These are phyloP conservation scores for Vigna nakashimae DNA, from an alignment of 306 rosid species.

Conservation along the genomic window DNA sequence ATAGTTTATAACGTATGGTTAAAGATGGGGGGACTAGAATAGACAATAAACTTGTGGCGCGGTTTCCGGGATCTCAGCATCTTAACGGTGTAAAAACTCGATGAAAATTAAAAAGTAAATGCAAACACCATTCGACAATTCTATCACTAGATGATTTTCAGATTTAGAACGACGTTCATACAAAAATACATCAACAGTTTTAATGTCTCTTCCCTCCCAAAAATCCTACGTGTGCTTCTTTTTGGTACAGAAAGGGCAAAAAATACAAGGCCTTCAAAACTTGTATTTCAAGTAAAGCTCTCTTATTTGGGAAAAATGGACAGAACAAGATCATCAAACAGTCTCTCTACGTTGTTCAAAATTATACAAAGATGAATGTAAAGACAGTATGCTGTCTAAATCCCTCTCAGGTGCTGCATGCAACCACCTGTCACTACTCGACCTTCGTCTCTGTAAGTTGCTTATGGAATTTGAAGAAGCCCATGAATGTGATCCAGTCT, in stretches of 20 bases:
- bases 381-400: slow-evolving; percentile 67
- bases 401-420: slow-evolving; percentile 63
- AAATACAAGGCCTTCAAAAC: slow-evolving; percentile 27
- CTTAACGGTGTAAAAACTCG: too few relatives aligned
- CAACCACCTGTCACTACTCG: slow-evolving; percentile 52
- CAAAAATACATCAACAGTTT: slow-evolving; percentile 24
- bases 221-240: not conserved
- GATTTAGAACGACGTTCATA: slow-evolving; percentile 24
- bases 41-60: too few relatives aligned
- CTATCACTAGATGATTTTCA: slow-evolving; percentile 10
- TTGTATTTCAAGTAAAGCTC: slow-evolving; percentile 30
- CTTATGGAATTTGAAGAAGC: slow-evolving; percentile 41
- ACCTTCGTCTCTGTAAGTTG: slow-evolving; percentile 39
- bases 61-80: too few relatives aligned
- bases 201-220: slow-evolving; percentile 29
- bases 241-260: slow-evolving; percentile 34
- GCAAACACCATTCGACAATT: slow-evolving; percentile 24
- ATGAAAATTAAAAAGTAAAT: not conserved
- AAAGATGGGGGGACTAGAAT: too few relatives aligned
- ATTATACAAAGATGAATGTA: slow-evolving; percentile 63
- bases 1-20: too few relatives aligned
- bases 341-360: slow-evolving; percentile 50
- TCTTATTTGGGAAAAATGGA: slow-evolving; percentile 5
- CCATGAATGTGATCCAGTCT: slow-evolving; percentile 29
- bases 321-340: slow-evolving; percentile 25